Evolutionary conservation across 2,329 filamentous ascomycete species (phyloP), one percentile per base, ranked within the genome.

Genomic region (Scedosporium boydii): DNA sequence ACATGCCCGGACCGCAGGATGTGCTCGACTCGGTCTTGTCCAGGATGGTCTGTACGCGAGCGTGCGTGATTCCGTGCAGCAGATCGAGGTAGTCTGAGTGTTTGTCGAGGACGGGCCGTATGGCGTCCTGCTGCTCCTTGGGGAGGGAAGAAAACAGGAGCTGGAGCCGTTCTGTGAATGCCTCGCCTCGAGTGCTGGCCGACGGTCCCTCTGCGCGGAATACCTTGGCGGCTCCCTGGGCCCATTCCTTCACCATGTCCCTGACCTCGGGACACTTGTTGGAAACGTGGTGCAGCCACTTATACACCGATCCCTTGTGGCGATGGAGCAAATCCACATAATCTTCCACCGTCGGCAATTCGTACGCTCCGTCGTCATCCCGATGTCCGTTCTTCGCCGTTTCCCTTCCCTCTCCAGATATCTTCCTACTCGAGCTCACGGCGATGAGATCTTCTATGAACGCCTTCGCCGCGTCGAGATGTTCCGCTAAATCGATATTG

Each of bases 371-470:
- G 10, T 38, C 34, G 3, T 38, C 34, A 14, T 38, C 34, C 3
- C 34, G 34, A 4, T 38, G 34, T 2, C 34, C 34, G 6, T 38
- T 38, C 34, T 14, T 62, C 44, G n/a, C 27, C 14, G 6, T 51
- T 1, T 48, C 29, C 38, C 34, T 14, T n/a, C 57, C 29, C 21
- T 59, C 57, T 12, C 60, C 38, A 53, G 69, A 67, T 53, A 72
- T 68, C 56, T 56, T 62, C 61, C 75, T 77, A 69, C 79, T 75
- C 66, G 79, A 80, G 68, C 77, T 79, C 3, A 78, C 76, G 65
- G 85, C 84, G 71, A 95, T 84, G 63, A 93, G 82, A 65, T 92
- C 89, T 5, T 83, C 82, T 23, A 93, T 70, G 68, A 95, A 92
- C 9, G 75, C 77, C 70, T 93, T 85, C 1, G 83, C 77, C 42